Evolutionary conservation across 495 filamentous ascomycete species (phyloP).

Genomic region (Daldinia bambusicola): DNA sequence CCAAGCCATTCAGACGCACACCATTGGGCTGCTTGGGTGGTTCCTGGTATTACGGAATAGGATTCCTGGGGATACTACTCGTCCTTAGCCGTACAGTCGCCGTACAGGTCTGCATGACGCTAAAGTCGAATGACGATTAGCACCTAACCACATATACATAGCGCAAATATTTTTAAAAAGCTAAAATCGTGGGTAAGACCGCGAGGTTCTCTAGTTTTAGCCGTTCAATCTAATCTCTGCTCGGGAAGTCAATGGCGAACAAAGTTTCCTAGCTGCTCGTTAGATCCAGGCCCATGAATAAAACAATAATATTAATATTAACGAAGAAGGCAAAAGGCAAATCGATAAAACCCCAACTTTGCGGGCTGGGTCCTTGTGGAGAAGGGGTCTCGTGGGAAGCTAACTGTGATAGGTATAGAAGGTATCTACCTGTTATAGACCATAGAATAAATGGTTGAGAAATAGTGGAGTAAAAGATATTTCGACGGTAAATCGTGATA

Average conservation of each 20-base stretch:
- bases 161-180: constrained; percentile 10
- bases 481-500: constrained; percentile 29
- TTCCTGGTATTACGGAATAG: constrained; percentile 38
- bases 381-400: constrained; percentile 33
- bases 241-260: constrained; percentile 12
- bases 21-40: constrained; percentile 26
- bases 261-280: constrained; percentile 6
- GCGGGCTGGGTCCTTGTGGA: constrained; percentile 35
- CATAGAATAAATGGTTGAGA: constrained; percentile 42
- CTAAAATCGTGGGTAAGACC: constrained; percentile 4
- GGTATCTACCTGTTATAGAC: too few relatives aligned
- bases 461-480: constrained; percentile 32
- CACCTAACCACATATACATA: background rate
- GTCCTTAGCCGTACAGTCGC: constrained; percentile 17
- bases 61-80: constrained; percentile 34
- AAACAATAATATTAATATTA: constrained; percentile 40
- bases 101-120: constrained; percentile 35
- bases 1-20: constrained; percentile 32
- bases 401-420: constrained; percentile 36
- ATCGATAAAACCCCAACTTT: constrained; percentile 42
- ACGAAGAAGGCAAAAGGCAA: constrained; percentile 37
- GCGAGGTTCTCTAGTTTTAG: constrained; percentile 5
- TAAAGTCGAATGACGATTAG: constrained; percentile 40
- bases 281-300: constrained; percentile 17
- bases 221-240: constrained; percentile 6